A percentile compares a stretch with the other conserved stretches of the same genome.
Evolutionary conservation across 371 early-diverging fungal genomes (phyloP).

Genomic region (Catenaria anguillulae): DNA sequence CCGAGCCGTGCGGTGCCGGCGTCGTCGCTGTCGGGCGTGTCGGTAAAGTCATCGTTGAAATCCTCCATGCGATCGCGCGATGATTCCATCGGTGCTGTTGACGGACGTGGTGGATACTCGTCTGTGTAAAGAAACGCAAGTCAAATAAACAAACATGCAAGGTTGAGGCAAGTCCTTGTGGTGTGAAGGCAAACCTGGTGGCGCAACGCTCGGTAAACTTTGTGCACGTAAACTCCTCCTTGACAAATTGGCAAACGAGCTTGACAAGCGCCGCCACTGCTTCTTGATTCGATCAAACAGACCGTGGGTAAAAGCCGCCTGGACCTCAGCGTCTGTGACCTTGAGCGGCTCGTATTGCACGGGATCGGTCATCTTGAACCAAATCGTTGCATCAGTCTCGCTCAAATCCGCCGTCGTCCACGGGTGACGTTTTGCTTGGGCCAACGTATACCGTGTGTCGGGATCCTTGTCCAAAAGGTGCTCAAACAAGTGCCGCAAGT

Average conservation of each 20-base stretch:
- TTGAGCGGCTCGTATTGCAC: conserved; percentile 30
- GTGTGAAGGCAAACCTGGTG: no score
- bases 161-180: no score
- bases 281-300: not conserved
- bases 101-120: no score
- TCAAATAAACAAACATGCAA: no score
- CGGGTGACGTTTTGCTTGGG: conserved; percentile 64
- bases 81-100: no score
- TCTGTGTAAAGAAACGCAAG: no score
- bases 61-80: no score
- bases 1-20: not conserved
- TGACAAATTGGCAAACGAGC: no score
- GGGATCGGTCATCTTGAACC: conserved; percentile 52
- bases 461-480: conserved; percentile 75
- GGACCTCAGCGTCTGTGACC: conserved; percentile 56
- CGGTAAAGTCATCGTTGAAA: no score
- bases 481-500: conserved; percentile 44
- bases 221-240: no score
- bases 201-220: no score
- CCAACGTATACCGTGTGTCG: conserved; percentile 58
- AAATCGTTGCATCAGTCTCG: conserved; percentile 29
- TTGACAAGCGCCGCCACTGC: not conserved
- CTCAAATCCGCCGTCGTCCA: conserved; percentile 67
- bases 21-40: not conserved
- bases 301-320: conserved; percentile 29